phyloP scores from a whole-genome alignment of 2,329 filamentous ascomycete genomes.

The Samsoniella hepiali region DNA sequence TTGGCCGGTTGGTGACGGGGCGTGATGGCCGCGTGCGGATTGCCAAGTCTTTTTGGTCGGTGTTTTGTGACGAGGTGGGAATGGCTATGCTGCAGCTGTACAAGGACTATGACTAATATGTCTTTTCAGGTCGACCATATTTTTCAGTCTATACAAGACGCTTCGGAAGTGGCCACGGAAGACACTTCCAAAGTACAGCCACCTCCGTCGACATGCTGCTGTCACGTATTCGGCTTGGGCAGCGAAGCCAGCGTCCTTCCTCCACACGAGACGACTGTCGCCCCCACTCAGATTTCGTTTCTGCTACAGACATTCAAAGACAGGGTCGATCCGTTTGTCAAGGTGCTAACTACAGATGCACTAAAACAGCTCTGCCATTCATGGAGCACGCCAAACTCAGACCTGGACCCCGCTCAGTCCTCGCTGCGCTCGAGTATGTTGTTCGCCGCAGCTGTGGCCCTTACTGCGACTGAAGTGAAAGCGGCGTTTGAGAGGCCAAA shows the following conservation, averaged over 20 bases:
- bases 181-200: not conserved
- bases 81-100: too few species aligned
- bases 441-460: slow-evolving; percentile 27
- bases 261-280: not conserved
- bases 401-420: slow-evolving; percentile 16
- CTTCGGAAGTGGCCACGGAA: slow-evolving; percentile 14
- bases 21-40: slow-evolving; percentile 28
- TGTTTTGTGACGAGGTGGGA: slow-evolving; percentile 31
- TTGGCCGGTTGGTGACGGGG: slow-evolving; percentile 28
- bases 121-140: slow-evolving; percentile 28
- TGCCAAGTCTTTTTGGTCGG: slow-evolving; percentile 32
- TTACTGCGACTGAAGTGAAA: slow-evolving; percentile 24
- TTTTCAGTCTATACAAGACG: slow-evolving; percentile 30
- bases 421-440: slow-evolving; percentile 29
- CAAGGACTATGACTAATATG: not conserved
- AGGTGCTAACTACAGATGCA: slow-evolving; percentile 25
- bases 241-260: not conserved
- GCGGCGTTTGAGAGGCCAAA: slow-evolving; percentile 24
- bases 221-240: not conserved
- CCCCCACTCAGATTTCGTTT: slow-evolving; percentile 22
- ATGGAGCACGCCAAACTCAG: slow-evolving; percentile 21
- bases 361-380: slow-evolving; percentile 15
- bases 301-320: slow-evolving; percentile 26
- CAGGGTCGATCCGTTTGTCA: slow-evolving; percentile 32
- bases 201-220: not conserved